Evolutionary conservation across 2,329 filamentous ascomycete genomes (phyloP), one percentile per base, ranked within the genome.

Genomic region (Phymatotrichopsis omnivora): DNA sequence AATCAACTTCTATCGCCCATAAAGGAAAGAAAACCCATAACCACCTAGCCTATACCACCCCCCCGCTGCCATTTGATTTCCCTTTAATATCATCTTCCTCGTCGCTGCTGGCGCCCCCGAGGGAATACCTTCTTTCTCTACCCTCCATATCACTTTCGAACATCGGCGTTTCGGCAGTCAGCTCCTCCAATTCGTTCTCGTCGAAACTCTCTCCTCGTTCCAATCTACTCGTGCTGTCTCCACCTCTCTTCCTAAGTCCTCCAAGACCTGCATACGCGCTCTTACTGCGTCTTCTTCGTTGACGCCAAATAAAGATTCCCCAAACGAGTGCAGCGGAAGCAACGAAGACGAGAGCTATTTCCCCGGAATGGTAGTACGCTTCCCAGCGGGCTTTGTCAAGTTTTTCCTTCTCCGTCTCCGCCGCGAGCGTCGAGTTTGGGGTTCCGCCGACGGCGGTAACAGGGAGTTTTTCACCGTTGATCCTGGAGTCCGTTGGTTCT

Each of bases 321-420:
- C 85, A 93, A 10, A 75, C 67, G 4, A 66, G 68, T 1, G 82
- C 84, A 1, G 78, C 79, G 48, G 91, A 75, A 40, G 80, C 69
- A 14, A 94, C 84, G 37, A 95, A 76, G 12, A 87, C 76, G 2
- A 95, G 72, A 2, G 86, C 85, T 5, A 87, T 75, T 64, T 93
- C 85, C 39, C 87, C 86, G 2, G 84, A 91, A 58, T 83, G 80
- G 61, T 81, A 82, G 64, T 95, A 95, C 0, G 87, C 87, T 40
- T 80, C 75, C 83, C 86, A 93, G 58, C 87, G 83, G 14, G 86
- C 85, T 22, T 85, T 76, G 56, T 87, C 76, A n/a, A 94, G 65
- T 60, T 82, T 78, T 60, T 83, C 72, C 53, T 78, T 74, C 59
- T 83, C 76, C 24, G 74, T 74, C 58, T 82, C 71, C 57, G 77